These are phyloP conservation scores for Blastomyces parvus DNA, from an alignment of 2,329 filamentous ascomycete genomes.

Conservation along the genomic window DNA sequence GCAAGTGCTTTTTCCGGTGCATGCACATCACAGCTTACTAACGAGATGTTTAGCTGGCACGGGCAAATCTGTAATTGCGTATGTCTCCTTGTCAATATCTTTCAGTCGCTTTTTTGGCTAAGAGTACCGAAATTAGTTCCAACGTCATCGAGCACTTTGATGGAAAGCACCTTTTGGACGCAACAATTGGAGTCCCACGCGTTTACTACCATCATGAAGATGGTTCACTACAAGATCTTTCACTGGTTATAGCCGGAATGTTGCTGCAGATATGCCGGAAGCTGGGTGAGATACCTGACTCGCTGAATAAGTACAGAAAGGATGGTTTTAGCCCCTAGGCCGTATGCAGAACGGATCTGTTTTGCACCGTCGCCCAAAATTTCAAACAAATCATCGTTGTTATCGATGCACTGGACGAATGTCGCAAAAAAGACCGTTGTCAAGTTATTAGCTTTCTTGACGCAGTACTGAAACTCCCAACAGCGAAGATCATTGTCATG, in stretches of 20 bases:
- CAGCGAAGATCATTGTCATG: background rate
- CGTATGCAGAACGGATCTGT: slow-evolving; percentile 1
- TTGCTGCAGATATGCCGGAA: slow-evolving; percentile 1
- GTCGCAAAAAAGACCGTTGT: background rate
- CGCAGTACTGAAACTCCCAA: background rate
- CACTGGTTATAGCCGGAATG: background rate
- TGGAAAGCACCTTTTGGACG: background rate
- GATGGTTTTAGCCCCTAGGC: background rate
- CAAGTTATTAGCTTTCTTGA: background rate
- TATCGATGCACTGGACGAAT: slow-evolving; percentile 8
- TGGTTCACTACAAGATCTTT: background rate
- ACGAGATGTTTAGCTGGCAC: slow-evolving; percentile 4
- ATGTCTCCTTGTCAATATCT: background rate
- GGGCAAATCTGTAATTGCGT: slow-evolving; percentile 8
- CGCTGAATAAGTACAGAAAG: background rate
- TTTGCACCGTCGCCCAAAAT: background rate
- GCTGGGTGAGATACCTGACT: background rate
- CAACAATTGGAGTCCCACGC: background rate
- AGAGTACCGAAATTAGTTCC: background rate
- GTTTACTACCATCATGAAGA: slow-evolving; percentile 7
- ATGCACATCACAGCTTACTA: background rate
- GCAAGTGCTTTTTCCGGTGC: background rate
- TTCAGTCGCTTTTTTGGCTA: background rate
- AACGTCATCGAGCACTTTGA: slow-evolving; percentile 6
- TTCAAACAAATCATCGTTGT: slow-evolving; percentile 3